Evolutionary conservation across 352 stramenopile genomes (phyloP).

Genomic region (Thraustochytrium sp.): DNA sequence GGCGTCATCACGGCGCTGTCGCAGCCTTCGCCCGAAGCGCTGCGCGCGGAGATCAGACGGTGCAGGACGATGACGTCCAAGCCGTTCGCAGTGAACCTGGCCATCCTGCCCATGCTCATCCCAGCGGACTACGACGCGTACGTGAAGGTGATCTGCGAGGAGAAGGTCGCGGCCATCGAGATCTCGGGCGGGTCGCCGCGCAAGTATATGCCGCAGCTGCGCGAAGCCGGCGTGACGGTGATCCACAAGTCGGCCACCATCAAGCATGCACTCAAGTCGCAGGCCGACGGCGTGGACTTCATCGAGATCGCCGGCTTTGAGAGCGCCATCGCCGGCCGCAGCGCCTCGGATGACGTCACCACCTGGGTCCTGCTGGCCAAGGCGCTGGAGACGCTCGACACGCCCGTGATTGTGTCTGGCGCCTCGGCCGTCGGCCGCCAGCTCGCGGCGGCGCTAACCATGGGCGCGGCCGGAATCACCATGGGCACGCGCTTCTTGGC

Average conservation of each 20-base stretch:
- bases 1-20: conserved; percentile 45
- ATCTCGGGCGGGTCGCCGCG: conserved; percentile 49
- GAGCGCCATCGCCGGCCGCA: conserved; percentile 50
- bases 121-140: conserved; percentile 53
- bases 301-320: conserved; percentile 56
- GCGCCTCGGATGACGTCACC: conserved; percentile 52
- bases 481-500: conserved; percentile 54
- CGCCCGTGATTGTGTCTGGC: conserved; percentile 50
- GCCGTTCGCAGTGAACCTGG: conserved; percentile 55
- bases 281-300: conserved; percentile 52
- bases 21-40: conserved; percentile 48
- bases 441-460: conserved; percentile 50
- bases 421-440: conserved; percentile 50
- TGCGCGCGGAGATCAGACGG: conserved; percentile 49
- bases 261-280: conserved; percentile 50
- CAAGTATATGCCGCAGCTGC: conserved; percentile 50
- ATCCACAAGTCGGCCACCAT: conserved; percentile 57
- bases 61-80: conserved; percentile 48
- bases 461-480: conserved; percentile 52
- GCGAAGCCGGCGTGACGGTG: conserved; percentile 49
- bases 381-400: conserved; percentile 46
- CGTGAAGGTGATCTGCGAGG: conserved; percentile 51
- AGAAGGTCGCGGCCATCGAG: conserved; percentile 52
- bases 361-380: conserved; percentile 54
- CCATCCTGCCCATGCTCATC: conserved; percentile 51